Base-by-base conservation (phyloP, 148 eudicot genomes). In the Tetragonia tetragonoides region DNA sequence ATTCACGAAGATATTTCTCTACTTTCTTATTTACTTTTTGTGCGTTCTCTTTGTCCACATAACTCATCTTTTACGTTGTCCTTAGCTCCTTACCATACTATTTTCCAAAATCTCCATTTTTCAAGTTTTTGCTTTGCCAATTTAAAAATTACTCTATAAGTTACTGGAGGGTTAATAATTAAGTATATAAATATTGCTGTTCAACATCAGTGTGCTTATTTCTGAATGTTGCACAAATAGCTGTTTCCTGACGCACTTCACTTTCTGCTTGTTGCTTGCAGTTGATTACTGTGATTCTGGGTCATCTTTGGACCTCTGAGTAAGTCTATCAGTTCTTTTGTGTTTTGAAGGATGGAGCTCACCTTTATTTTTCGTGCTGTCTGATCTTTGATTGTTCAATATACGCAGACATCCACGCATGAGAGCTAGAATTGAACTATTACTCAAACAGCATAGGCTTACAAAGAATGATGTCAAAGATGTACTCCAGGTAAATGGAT, bases 231-330 rank as follows among this genome's bases (percentile, higher is more conserved):
- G 49, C 24, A 4, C 46, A 51, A 54, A 42, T 66, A 34, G 8
- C 28, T 68, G 39, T 38, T 73, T 70, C 17, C 76, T 85, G 73
- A 82, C 66, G 51, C 81, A 15, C 42, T 64, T 66, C 21, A 53
- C 62, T 74, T 47, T 75, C 70, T 42, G n/a, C 60, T 14, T 59
- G 7, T 66, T 65, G 24, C 61, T 61, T 90, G 85, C 99, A 93
- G 99, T 78, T 91, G 76, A 93, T 95, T 78, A 89, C 93, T 61
- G 97, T 95, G 49, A 93, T 93, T 78, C 84, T 95, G 74, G 98
- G 95, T 62, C 97, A 93, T 84, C 90, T 95, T 81, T 93, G 97
- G 99, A 90, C 99, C n/a, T 89, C 98, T 67, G 98, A 95, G 99
- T 95, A 90, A 95, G 99, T 88, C 75, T 56, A 81, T 71, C 61